phyloP scores from a whole-genome alignment of 2,329 filamentous ascomycete species.

The Westerdykella aurantiaca region DNA sequence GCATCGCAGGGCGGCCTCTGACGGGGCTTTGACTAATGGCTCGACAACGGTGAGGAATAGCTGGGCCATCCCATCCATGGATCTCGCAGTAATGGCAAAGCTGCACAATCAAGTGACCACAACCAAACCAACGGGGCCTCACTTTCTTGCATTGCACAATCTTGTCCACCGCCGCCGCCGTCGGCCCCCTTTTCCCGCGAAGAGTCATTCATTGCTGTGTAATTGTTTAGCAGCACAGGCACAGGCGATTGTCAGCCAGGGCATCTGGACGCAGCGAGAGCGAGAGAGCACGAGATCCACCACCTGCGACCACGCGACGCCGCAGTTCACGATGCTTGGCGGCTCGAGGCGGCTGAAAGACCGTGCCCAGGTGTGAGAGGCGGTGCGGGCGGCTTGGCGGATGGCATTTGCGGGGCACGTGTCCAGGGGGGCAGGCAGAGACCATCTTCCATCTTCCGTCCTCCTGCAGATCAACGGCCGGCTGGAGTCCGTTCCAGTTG shows the following conservation, averaged over 20 bases:
- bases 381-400: neutral
- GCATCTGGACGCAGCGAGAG: neutral
- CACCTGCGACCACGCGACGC: neutral
- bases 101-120: neutral
- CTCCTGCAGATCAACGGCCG: no score
- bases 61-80: neutral
- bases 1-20: neutral
- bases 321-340: constrained; percentile 10
- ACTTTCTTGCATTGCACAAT: no score
- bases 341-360: neutral
- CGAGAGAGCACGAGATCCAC: no score
- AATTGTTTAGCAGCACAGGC: no score
- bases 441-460: neutral
- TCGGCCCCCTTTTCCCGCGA: no score
- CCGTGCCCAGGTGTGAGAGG: no score
- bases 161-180: no score
- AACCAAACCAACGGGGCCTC: neutral
- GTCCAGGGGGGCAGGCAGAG: constrained; percentile 2
- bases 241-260: neutral
- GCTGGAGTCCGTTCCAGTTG: no score
- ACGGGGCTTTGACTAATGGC: constrained; percentile 7
- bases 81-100: neutral
- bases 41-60: neutral
- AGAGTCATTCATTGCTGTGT: no score
- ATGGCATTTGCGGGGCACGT: constrained; percentile 16